Base-by-base conservation (phyloP, 495 filamentous ascomycete genomes). In the Aspergillus heteromorphus region DNA sequence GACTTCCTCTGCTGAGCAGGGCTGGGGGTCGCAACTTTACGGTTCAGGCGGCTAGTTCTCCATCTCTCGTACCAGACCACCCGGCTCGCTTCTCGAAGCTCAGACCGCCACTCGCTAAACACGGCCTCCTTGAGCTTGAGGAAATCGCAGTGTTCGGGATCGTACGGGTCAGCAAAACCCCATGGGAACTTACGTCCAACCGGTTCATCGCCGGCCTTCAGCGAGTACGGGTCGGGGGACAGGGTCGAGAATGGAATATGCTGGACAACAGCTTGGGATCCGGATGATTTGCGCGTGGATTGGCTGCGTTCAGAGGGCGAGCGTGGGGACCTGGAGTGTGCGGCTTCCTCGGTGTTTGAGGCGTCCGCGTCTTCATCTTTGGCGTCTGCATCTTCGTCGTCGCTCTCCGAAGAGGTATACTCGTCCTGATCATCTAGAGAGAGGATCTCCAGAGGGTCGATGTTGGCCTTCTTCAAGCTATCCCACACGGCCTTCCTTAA, bases 1-100 rank as follows among this genome's bases (percentile, higher is more conserved):
- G 11, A 48, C 51, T 63, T 62, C 53, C 66, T 65, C 57, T 62
- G 54, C 2, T 57, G 30, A n/a, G 65, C 17, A 27, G 38, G 42
- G 17, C 40, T 25, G 19, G 25, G 51, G 42, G 56, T 19, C 6
- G 52, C 55, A 14, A 63, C 65, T 48, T 75, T 67, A 29, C 73
- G 68, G 42, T 80, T 77, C 56, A 89, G 69, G 41, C 86, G 80
- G 61, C 79, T 81, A 29, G 86, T 97, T 72, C 93, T 83, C 93
- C 93, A 98, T 59, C 89, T 84, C 70, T 98, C 93, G 60, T 98
- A 98, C 89, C 91, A 97, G 54, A 88, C 76, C 72, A 95, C 91
- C 48, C 90, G 82, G 70, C 91, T 96, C 38, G 89, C 89, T 71
- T 96, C 92, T 42, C 92, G 87, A 56, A 98, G 78, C 63, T 98